phyloP scores from a whole-genome alignment of 176 grass and related monocot genomes.

The Oryza meyeriana region DNA sequence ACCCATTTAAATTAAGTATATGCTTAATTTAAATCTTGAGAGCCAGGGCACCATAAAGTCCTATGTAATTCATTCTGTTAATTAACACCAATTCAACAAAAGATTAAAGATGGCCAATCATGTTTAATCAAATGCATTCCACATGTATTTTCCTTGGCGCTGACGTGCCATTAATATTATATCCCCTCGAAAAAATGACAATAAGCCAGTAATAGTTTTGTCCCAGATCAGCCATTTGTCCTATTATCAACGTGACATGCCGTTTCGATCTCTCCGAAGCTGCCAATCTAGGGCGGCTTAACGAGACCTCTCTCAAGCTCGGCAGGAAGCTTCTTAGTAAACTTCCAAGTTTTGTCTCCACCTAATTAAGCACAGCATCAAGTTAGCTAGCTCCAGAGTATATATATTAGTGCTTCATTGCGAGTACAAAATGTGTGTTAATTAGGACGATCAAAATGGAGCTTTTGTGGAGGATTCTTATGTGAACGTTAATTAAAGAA shows the following conservation, averaged over 20 bases:
- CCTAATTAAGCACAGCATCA: neutral
- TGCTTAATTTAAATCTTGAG: no score
- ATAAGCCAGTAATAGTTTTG: neutral
- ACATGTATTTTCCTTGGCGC: neutral
- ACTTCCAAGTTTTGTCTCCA: neutral
- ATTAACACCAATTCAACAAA: no score
- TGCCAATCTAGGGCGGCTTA: neutral
- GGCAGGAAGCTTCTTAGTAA: neutral
- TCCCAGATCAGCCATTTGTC: neutral
- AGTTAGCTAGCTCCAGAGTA: neutral
- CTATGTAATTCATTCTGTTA: no score
- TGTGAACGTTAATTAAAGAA: no score
- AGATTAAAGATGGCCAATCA: no score
- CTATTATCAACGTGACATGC: neutral
- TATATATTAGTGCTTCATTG: no score
- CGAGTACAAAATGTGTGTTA: no score
- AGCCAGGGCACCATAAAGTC: no score
- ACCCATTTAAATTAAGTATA: no score
- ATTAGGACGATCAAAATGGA: no score
- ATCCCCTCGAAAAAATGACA: neutral
- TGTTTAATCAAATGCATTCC: no score
- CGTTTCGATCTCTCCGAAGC: neutral
- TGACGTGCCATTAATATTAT: neutral
- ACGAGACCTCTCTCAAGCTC: neutral
- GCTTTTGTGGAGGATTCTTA: no score